Conservation (phyloP, 2,329 filamentous ascomycete genomes). For the Byssochlamys sp. region DNA sequence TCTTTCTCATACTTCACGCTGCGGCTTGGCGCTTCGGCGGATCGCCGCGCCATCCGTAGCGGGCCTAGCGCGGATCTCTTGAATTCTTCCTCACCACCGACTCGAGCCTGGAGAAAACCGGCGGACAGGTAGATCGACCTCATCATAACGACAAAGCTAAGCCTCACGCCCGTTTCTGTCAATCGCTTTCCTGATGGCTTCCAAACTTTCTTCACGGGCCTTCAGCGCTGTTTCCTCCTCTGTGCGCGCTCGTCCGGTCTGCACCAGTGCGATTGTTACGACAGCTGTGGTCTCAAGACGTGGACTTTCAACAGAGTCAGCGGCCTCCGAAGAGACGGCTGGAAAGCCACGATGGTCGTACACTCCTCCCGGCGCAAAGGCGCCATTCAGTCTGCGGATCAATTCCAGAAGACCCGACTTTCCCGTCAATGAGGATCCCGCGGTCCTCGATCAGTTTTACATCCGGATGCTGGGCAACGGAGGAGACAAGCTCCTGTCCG, state of each 20-base stretch:
- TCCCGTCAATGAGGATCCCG: slow-evolving; percentile 65
- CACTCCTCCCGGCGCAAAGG: slow-evolving; percentile 61
- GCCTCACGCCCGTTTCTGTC: slow-evolving; percentile 8
- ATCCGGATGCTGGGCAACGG: slow-evolving; percentile 62
- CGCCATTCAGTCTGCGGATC: slow-evolving; percentile 44
- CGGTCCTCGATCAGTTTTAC: slow-evolving; percentile 67
- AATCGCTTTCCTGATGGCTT: slow-evolving; percentile 34
- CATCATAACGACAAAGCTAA: slow-evolving; percentile 7
- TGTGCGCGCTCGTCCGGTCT: slow-evolving; percentile 17
- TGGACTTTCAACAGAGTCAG: slow-evolving; percentile 18
- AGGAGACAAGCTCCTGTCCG: slow-evolving; percentile 64
- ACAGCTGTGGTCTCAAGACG: slow-evolving; percentile 13
- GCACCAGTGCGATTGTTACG: slow-evolving; percentile 8
- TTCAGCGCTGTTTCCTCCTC: slow-evolving; percentile 26
- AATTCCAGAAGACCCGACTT: slow-evolving; percentile 35
- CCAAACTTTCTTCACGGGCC: slow-evolving; percentile 36
- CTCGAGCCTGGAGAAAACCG: slow-evolving; percentile 9
- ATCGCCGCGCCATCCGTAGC: slow-evolving; percentile 7
- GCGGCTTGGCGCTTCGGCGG: not conserved
- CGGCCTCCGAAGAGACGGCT: slow-evolving; percentile 13
- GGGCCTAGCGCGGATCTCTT: slow-evolving; percentile 14
- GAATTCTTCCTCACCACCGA: slow-evolving; percentile 14
- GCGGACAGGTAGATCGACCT: slow-evolving; percentile 6
- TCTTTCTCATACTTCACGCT: not conserved
- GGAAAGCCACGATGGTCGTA: slow-evolving; percentile 57